These are phyloP conservation scores for Paramyrothecium roridum DNA, from an alignment of 2,329 filamentous ascomycete genomes.

Conservation along the genomic window DNA sequence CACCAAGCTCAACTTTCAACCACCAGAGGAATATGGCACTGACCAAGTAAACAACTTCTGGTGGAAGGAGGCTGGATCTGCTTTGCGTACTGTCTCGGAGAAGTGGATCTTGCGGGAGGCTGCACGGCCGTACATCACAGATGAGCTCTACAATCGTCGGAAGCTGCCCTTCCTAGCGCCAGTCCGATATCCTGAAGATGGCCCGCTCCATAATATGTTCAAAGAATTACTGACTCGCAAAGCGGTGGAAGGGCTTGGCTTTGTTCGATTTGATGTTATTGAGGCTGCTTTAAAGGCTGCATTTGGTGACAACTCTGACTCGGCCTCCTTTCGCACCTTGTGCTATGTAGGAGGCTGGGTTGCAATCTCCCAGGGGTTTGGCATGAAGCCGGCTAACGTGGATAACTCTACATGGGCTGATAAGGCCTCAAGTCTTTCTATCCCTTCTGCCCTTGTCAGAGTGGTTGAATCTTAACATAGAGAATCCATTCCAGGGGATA, in stretches of 20 bases:
- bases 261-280: no score
- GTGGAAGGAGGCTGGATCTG: background rate
- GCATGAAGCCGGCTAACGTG: no score
- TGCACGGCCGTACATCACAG: conserved; percentile 44
- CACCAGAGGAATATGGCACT: conserved; percentile 5
- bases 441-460: no score
- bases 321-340: no score
- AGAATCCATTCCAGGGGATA: no score
- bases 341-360: no score
- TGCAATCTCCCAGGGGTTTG: no score
- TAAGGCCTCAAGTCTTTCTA: no score
- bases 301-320: no score
- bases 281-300: no score
- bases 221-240: conserved; percentile 27
- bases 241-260: conserved; percentile 34
- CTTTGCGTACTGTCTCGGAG: conserved; percentile 29
- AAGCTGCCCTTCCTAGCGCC: conserved; percentile 50
- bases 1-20: conserved; percentile 4
- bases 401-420: no score
- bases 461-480: no score
- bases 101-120: conserved; percentile 52
- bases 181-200: conserved; percentile 32
- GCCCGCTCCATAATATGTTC: conserved; percentile 36
- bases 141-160: conserved; percentile 45
- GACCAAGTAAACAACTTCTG: background rate